A percentile compares a stretch with the other conserved stretches of the same genome.
phyloP scores from a whole-genome alignment of 2,329 filamentous ascomycete genomes.

The Diaporthe capsici region DNA sequence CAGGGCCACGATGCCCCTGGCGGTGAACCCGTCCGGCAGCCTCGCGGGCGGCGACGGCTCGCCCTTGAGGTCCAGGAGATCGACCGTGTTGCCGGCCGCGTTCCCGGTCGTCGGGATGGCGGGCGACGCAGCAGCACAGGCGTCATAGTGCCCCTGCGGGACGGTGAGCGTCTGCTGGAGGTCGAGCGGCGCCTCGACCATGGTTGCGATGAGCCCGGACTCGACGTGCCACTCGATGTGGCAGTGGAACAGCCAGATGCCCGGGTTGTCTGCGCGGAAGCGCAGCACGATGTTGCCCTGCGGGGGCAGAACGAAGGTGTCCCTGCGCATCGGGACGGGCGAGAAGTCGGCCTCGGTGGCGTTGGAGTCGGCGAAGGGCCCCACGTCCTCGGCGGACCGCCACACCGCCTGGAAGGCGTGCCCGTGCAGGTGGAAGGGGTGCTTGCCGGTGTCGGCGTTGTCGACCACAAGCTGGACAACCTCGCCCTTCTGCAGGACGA shows the following conservation, averaged over 20 bases:
- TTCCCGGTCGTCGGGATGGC: constrained; percentile 73
- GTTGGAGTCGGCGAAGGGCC: constrained; percentile 62
- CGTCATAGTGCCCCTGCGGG: constrained; percentile 58
- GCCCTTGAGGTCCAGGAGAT: constrained; percentile 68
- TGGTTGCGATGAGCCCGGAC: constrained; percentile 60
- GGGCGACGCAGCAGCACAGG: constrained; percentile 58
- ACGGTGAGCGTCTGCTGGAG: constrained; percentile 62
- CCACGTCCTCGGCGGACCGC: constrained; percentile 70
- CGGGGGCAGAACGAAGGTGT: constrained; percentile 76
- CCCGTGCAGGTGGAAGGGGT: constrained; percentile 85
- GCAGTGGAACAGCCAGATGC: constrained; percentile 66
- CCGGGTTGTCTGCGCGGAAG: constrained; percentile 75
- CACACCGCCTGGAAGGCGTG: constrained; percentile 79
- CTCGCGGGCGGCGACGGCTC: constrained; percentile 50
- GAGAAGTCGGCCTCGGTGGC: constrained; percentile 63
- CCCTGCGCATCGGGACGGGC: constrained; percentile 73
- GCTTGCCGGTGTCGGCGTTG: constrained; percentile 78
- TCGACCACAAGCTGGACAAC: constrained; percentile 84
- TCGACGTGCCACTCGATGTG: constrained; percentile 71
- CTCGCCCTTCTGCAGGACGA: constrained; percentile 76
- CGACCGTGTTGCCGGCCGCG: constrained; percentile 77
- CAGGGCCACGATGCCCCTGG: constrained; percentile 79
- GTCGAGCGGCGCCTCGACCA: constrained; percentile 55
- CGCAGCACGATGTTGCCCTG: constrained; percentile 78
- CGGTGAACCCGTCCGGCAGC: constrained; percentile 79